Percentiles rank a stretch among this genome's conserved stretches.
These are phyloP conservation scores for Eucalyptus marginata DNA, from an alignment of 345 rosid species.

Conservation along the genomic window DNA sequence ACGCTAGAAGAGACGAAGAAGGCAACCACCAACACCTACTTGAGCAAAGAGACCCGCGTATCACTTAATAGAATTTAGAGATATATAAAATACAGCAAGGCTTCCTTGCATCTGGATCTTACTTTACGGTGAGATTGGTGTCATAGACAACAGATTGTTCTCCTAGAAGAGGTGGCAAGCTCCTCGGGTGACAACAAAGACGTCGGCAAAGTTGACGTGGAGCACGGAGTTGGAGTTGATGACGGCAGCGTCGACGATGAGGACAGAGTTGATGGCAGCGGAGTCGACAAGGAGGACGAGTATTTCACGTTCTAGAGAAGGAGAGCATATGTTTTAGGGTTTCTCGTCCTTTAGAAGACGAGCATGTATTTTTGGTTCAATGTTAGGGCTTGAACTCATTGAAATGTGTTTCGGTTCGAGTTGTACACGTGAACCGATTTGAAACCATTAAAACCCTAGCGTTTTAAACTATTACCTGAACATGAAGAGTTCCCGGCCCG, in stretches of 20 bases:
- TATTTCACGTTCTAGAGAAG: neutral
- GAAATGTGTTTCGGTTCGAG: neutral
- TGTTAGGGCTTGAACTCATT: neutral
- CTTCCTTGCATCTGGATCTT: neutral
- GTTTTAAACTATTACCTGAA: neutral
- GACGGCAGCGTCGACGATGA: neutral
- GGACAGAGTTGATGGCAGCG: neutral
- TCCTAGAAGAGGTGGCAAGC: neutral
- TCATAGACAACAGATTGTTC: neutral
- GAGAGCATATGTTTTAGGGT: neutral
- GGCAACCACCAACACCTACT: neutral
- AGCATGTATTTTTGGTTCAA: neutral
- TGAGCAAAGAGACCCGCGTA: neutral
- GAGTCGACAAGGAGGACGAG: neutral
- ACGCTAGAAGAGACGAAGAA: neutral
- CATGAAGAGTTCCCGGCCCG: too few relatives aligned
- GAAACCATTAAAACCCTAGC: too few relatives aligned
- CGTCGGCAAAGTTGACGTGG: neutral
- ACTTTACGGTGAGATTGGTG: neutral
- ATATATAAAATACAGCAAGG: neutral
- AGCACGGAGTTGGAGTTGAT: neutral
- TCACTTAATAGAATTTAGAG: neutral
- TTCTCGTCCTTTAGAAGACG: neutral
- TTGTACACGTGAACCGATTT: neutral
- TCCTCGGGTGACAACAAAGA: neutral